These are phyloP conservation scores for Stramenopiles sp. DNA, from an alignment of 352 stramenopile genomes.

Conservation along the genomic window DNA sequence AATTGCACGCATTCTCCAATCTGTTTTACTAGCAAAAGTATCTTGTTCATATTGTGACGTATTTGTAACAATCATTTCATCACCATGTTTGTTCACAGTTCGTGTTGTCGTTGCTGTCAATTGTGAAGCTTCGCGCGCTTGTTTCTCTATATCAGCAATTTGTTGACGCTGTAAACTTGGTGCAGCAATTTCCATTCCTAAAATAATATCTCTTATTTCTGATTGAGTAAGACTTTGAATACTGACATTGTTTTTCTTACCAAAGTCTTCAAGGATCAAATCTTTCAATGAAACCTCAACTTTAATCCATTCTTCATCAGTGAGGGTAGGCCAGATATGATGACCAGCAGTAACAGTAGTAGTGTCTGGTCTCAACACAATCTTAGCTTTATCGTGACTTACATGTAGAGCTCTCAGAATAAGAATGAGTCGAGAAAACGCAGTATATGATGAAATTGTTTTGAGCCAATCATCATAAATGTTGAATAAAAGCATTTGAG, in stretches of 20 bases:
- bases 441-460: conserved; percentile 97
- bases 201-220: conserved; percentile 98
- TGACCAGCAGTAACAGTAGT: conserved; percentile 92
- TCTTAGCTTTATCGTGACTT: conserved; percentile 64
- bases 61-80: conserved; percentile 96
- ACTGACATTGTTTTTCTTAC: conserved; percentile 99
- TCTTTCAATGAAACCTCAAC: conserved; percentile 96
- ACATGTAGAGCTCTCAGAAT: conserved; percentile 92
- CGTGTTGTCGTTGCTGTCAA: conserved; percentile 92
- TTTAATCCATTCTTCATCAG: conserved; percentile 97
- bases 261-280: conserved; percentile 93
- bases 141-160: conserved; percentile 95
- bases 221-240: conserved; percentile 93
- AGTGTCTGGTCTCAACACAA: conserved; percentile 83
- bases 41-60: conserved; percentile 96
- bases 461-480: conserved; percentile 99
- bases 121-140: conserved; percentile 83
- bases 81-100: conserved; percentile 93
- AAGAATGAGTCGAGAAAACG: conserved; percentile 93
- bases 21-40: conserved; percentile 93
- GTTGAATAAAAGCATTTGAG: conserved; percentile 98
- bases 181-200: conserved; percentile 97
- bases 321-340: conserved; percentile 93
- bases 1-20: conserved; percentile 93
- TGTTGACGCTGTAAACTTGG: conserved; percentile 93